Conservation (phyloP, 2,329 filamentous ascomycete species). For the Neonectria magnoliae region DNA sequence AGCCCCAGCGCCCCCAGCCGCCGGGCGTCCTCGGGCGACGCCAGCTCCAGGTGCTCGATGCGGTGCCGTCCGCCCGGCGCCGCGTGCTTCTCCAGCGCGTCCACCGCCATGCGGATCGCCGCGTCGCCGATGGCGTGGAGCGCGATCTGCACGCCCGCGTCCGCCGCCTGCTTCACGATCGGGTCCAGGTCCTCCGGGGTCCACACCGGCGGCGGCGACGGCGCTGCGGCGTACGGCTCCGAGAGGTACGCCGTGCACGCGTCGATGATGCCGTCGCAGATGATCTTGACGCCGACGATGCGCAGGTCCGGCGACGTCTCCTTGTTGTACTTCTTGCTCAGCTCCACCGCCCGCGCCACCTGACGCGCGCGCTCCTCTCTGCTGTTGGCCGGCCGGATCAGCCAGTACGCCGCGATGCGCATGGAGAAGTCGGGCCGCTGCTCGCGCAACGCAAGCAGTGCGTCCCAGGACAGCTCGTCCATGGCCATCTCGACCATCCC, state of each 20-base stretch:
- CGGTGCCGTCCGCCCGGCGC: conserved; percentile 62
- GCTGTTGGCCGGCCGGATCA: conserved; percentile 59
- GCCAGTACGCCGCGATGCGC: conserved; percentile 66
- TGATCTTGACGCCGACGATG: conserved; percentile 70
- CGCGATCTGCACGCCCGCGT: conserved; percentile 66
- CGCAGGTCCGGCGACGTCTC: conserved; percentile 53
- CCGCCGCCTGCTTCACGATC: conserved; percentile 62
- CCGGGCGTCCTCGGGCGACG: conserved; percentile 62
- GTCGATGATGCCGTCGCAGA: conserved; percentile 71
- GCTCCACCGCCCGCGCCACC: conserved; percentile 59
- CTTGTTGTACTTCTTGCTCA: conserved; percentile 49
- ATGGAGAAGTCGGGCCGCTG: conserved; percentile 47
- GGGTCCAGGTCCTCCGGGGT: conserved; percentile 60
- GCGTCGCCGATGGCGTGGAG: conserved; percentile 72
- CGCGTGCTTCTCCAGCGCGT: conserved; percentile 57
- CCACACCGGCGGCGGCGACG: conserved; percentile 63
- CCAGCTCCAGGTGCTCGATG: conserved; percentile 72
- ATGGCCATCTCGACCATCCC: conserved; percentile 70
- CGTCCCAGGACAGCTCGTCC: conserved; percentile 66
- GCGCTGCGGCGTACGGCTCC: conserved; percentile 63
- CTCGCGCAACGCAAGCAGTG: conserved; percentile 56
- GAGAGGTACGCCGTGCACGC: conserved; percentile 68
- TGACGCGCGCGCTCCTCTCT: conserved; percentile 55
- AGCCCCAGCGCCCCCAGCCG: conserved; percentile 66
- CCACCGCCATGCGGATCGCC: conserved; percentile 65